Evolutionary conservation across 2,329 filamentous ascomycete species (phyloP).

Genomic region (Penicillium sp.): DNA sequence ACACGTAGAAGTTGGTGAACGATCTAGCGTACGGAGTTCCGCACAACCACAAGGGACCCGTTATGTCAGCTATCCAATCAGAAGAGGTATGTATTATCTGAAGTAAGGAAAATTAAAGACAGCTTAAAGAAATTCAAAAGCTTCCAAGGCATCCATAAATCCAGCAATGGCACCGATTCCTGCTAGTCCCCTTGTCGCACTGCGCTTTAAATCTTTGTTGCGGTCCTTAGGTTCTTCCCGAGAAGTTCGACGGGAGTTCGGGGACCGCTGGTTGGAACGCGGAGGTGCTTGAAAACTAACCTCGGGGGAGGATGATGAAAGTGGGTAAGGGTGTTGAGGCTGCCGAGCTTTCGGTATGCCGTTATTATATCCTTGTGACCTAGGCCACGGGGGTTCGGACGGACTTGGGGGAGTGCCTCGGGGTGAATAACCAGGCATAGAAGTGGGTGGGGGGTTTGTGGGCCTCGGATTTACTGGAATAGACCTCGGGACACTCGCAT

Average conservation of each 20-base stretch:
- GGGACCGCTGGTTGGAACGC: constrained; percentile 18
- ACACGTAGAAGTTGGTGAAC: too few species aligned
- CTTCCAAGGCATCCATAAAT: constrained; percentile 42
- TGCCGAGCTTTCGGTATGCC: constrained; percentile 15
- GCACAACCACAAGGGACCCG: too few species aligned
- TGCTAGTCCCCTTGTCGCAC: constrained; percentile 36
- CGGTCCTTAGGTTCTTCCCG: constrained; percentile 24
- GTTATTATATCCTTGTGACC: constrained; percentile 12
- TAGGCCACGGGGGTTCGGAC: constrained; percentile 9
- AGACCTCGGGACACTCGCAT: constrained; percentile 12
- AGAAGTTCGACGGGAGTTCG: constrained; percentile 13
- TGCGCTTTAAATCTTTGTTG: constrained; percentile 32
- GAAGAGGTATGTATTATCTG: too few species aligned
- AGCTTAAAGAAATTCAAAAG: constrained; percentile 24
- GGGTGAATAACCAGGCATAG: constrained; percentile 11
- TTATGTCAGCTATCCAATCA: too few species aligned
- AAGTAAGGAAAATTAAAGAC: not conserved
- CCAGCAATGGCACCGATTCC: constrained; percentile 40
- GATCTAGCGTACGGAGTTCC: too few species aligned
- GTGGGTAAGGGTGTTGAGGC: constrained; percentile 10
- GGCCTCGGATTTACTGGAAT: constrained; percentile 10
- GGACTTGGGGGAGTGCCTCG: constrained; percentile 15
- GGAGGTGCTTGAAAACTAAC: constrained; percentile 15
- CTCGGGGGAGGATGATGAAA: constrained; percentile 22
- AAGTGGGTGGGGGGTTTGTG: constrained; percentile 3